Conservation (phyloP, 1,284 basidiomycete species). For the Ganoderma resinaceum region DNA sequence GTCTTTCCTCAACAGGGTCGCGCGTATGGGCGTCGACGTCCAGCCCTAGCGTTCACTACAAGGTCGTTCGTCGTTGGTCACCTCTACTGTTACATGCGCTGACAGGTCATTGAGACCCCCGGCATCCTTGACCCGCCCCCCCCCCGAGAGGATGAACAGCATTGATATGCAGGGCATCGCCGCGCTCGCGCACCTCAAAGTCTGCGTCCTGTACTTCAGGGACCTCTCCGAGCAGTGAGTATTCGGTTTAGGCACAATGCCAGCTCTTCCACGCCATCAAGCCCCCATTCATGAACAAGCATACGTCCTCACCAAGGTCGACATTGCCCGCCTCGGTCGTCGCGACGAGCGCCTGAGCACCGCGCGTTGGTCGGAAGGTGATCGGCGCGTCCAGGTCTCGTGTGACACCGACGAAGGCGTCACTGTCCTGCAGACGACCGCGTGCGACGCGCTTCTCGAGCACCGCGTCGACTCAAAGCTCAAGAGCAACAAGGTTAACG, state of each 20-base stretch:
- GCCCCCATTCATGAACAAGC: constrained; percentile 92
- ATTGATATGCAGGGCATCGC: constrained; percentile 99
- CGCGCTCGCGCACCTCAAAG: constrained; percentile 91
- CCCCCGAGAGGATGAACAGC: constrained; percentile 98
- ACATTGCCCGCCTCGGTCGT: constrained; percentile 88
- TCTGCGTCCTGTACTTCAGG: constrained; percentile 96
- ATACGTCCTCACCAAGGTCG: constrained; percentile 96
- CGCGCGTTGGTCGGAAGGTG: constrained; percentile 84
- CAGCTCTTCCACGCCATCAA: constrained; percentile 98
- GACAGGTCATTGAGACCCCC: constrained; percentile 98
- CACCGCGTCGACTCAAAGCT: constrained; percentile 94
- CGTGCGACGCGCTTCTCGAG: constrained; percentile 91
- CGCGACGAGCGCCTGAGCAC: constrained; percentile 79
- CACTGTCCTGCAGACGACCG: constrained; percentile 91
- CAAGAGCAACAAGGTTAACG: constrained; percentile 92
- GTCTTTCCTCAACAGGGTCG: constrained; percentile 98
- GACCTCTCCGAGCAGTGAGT: constrained; percentile 97
- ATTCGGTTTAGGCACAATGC: constrained; percentile 93
- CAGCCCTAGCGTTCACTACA: constrained; percentile 98
- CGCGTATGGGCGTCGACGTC: constrained; percentile 95
- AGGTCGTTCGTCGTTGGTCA: constrained; percentile 97
- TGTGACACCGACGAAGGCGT: constrained; percentile 96
- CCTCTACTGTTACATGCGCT: constrained; percentile 95
- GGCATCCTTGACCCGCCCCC: constrained; percentile 93
- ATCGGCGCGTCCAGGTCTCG: constrained; percentile 84